phyloP scores from a whole-genome alignment of 768 basidiomycete genomes.

The Hygrophorus pudorinus region DNA sequence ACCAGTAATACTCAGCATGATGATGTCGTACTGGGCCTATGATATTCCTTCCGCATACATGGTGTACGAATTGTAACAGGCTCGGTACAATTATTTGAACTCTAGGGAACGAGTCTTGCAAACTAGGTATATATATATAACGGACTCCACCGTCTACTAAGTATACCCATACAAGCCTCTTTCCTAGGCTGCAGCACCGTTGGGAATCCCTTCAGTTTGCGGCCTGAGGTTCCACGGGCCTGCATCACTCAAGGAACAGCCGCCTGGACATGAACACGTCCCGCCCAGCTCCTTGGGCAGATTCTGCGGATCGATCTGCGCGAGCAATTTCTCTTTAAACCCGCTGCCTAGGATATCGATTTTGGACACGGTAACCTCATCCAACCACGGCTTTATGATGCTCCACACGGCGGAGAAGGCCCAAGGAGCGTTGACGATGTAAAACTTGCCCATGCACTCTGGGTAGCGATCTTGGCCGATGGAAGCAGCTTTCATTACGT shows the following conservation, averaged over 20 bases:
- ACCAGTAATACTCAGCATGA: no score
- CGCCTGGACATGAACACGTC: slow-evolving; percentile 60
- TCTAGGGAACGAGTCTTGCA: no score
- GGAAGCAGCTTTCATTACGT: slow-evolving; percentile 61
- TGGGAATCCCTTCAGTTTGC: not conserved
- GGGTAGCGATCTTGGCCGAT: slow-evolving; percentile 92
- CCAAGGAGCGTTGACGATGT: slow-evolving; percentile 97
- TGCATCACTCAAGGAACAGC: slow-evolving; percentile 81
- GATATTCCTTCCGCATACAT: no score
- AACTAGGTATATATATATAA: no score
- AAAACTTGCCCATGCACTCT: slow-evolving; percentile 96
- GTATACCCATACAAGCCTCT: not conserved
- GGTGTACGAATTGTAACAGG: no score
- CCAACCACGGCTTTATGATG: slow-evolving; percentile 87
- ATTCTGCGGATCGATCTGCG: slow-evolving; percentile 78
- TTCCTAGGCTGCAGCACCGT: not conserved
- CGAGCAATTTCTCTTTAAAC: slow-evolving; percentile 69
- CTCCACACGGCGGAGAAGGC: slow-evolving; percentile 83
- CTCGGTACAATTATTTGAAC: no score
- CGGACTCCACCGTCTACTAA: no score
- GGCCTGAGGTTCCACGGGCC: slow-evolving; percentile 72
- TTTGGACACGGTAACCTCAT: slow-evolving; percentile 91
- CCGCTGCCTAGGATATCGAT: slow-evolving; percentile 75
- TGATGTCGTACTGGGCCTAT: no score
- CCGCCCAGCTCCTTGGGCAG: slow-evolving; percentile 85